Percentiles rank a stretch among this genome's conserved stretches.
Evolutionary conservation across 2,329 filamentous ascomycete genomes (phyloP).

Genomic region (Pseudocercospora cruenta): DNA sequence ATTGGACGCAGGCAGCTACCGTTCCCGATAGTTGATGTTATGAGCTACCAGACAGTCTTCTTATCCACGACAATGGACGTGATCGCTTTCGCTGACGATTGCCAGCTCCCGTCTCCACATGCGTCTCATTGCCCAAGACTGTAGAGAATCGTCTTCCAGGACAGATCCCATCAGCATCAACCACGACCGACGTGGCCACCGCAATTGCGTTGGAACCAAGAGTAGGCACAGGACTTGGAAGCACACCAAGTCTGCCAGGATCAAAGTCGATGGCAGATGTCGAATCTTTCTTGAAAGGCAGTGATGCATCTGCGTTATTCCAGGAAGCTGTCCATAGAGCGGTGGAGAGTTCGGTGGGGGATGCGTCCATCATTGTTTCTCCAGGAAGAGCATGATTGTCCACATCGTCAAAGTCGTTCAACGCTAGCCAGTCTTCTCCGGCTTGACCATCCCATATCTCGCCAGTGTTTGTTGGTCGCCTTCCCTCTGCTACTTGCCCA

Average conservation of each 20-base stretch:
- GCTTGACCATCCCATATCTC: background rate
- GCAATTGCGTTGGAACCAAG: background rate
- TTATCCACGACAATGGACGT: background rate
- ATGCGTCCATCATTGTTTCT: background rate
- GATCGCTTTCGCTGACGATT: background rate
- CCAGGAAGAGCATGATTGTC: background rate
- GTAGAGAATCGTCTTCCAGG: background rate
- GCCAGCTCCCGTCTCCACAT: background rate
- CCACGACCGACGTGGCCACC: background rate
- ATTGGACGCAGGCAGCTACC: no score
- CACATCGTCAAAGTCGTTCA: slow-evolving; percentile 78
- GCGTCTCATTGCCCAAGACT: background rate
- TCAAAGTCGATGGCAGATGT: background rate
- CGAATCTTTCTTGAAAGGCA: background rate
- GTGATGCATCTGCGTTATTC: background rate
- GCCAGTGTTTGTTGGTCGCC: background rate
- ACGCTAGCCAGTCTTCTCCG: slow-evolving; percentile 58
- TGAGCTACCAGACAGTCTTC: background rate
- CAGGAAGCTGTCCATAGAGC: background rate
- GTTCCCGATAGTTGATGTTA: background rate
- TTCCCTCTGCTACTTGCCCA: background rate
- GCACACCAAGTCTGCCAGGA: background rate
- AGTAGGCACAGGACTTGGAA: background rate
- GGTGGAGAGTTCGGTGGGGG: background rate
- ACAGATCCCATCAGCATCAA: background rate